Conservation (phyloP, 345 rosid genomes). For the Anastatica hierochuntica region DNA sequence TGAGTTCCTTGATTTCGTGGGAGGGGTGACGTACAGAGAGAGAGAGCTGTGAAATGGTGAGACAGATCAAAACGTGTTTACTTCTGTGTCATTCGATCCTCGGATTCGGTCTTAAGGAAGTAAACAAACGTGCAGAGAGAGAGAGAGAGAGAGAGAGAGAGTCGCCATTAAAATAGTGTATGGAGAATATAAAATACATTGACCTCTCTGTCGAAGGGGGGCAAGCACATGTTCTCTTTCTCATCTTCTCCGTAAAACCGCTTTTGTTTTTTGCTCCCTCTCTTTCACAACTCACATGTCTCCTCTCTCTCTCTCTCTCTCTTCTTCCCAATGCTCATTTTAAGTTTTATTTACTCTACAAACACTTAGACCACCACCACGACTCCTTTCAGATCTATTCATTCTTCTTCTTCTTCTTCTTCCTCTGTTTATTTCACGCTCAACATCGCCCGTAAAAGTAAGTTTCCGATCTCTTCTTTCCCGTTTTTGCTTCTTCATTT, state of each 20-base stretch:
- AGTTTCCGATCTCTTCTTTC: no score
- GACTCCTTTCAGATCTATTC: slow-evolving; percentile 34
- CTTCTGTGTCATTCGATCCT: no score
- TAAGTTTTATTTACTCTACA: slow-evolving; percentile 38
- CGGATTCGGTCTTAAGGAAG: no score
- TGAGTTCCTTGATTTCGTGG: no score
- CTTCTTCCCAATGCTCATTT: slow-evolving; percentile 19
- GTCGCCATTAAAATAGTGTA: no score
- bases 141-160: background rate
- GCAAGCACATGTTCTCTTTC: no score
- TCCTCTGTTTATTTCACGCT: slow-evolving; percentile 12
- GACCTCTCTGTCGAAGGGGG: slow-evolving; percentile 50
- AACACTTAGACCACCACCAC: slow-evolving; percentile 18
- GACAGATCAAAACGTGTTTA: slow-evolving; percentile 17
- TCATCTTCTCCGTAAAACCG: slow-evolving; percentile 8
- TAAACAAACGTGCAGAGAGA: slow-evolving; percentile 27
- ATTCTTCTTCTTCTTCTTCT: slow-evolving; percentile 12
- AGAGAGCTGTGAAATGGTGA: background rate
- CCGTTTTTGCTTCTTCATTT: background rate
- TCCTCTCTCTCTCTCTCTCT: slow-evolving; percentile 24
- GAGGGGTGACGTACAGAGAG: no score
- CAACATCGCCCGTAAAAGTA: slow-evolving; percentile 22
- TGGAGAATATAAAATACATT: slow-evolving; percentile 44
- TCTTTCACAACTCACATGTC: slow-evolving; percentile 44
- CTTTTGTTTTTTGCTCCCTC: background rate